Evolutionary conservation across 139 green algal species (phyloP), one percentile per base, ranked within the genome.

Genomic region (Picochlorum sp.): DNA sequence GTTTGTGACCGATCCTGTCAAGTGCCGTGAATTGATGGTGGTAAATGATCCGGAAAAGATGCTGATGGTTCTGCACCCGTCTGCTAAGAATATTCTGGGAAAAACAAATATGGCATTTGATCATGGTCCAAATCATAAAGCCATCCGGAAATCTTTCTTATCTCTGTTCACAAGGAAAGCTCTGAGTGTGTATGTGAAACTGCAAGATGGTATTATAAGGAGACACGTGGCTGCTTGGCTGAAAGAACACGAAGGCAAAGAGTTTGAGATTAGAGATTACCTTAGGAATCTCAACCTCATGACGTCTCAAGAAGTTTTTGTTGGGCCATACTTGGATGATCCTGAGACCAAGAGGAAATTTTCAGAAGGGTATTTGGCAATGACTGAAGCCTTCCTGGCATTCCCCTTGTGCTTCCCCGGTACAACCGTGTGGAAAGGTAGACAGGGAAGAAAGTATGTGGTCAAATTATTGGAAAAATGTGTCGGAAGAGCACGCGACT

Each of bases 111-210:
- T 93, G 54, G 85, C 85, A 26, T 93, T 93, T 69, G 73, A 83
- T 65, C 74, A 87, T 60, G 85, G 85, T 40, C 70, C 80, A 3
- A 41, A 76, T 7, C 85, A 93, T 75, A 93, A 93, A 74, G 63
- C 39, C 25, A 47, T 89, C 44, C 73, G 84, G 58, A 88, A 85
- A 73, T 86, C 74, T 6, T 93, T 94, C 72, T 52, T 90, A 31
- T 78, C 82, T 13, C 77, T 93, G 2, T 93, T 93, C 82, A 90
- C 85, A 1, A 80, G 80, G 67, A 83, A 83, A 65, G 85, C 85
- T 16, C 70, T 94, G 37, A 76, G 52, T 36, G 68, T 84, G 37
- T 93, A 94, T 67, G 71, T 85, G 3, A 31, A 67, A 52, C 39
- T 78, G 20, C 77, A 85, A 59, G 85, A 94, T 61, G 67, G 50